phyloP scores from a whole-genome alignment of 2,329 filamentous ascomycete species.

The Apiospora malaysiana region DNA sequence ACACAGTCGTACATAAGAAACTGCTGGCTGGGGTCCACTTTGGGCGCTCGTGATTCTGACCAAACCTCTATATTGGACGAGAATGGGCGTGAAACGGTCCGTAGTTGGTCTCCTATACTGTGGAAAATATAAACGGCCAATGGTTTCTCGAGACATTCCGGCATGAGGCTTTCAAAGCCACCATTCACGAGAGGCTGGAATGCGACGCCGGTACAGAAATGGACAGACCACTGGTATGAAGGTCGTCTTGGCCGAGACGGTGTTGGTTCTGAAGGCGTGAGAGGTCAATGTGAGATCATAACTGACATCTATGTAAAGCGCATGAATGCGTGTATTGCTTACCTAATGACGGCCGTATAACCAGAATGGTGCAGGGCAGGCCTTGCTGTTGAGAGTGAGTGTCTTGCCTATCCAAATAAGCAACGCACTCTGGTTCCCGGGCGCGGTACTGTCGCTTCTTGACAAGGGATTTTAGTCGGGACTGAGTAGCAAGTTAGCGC shows the following conservation, averaged over 20 bases:
- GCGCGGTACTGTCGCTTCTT: neutral
- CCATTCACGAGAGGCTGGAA: neutral
- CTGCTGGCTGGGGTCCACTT: neutral
- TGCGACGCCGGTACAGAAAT: neutral
- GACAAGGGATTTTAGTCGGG: neutral
- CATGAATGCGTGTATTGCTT: too few species aligned
- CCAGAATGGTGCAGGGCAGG: neutral
- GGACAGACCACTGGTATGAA: neutral
- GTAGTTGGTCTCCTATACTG: neutral
- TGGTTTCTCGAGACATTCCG: neutral
- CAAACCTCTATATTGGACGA: neutral
- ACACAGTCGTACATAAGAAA: neutral
- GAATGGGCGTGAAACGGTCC: neutral
- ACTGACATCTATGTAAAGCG: too few species aligned
- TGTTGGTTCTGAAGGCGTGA: neutral
- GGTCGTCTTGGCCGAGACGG: neutral
- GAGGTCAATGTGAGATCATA: neutral
- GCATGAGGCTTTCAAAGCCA: neutral
- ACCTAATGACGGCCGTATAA: neutral
- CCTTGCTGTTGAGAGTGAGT: neutral
- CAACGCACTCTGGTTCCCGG: neutral
- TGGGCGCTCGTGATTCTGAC: neutral
- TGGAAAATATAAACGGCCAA: neutral
- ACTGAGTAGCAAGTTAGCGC: neutral
- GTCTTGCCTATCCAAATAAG: neutral